phyloP scores from a whole-genome alignment of 2,329 filamentous ascomycete species.

The Podosphaera leucotricha region DNA sequence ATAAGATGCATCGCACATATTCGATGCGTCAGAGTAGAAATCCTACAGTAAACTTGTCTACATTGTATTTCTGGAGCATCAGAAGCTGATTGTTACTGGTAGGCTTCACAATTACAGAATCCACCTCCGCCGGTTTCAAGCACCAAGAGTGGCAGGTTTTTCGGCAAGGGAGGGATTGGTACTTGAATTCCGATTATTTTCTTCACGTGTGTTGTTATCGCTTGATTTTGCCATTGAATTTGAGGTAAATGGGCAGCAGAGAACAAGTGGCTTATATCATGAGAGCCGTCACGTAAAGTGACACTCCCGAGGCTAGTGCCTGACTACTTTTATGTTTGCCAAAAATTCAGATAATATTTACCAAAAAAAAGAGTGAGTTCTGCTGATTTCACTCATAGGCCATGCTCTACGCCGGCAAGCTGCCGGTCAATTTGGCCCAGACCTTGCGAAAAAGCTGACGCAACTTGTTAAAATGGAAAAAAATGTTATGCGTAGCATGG shows the following conservation, averaged over 20 bases:
- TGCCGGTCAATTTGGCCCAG: constrained; percentile 51
- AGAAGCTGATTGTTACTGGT: constrained; percentile 3
- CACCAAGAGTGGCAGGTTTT: constrained; percentile 77
- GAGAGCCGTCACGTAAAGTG: background rate
- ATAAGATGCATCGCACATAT: constrained; percentile 83
- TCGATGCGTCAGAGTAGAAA: constrained; percentile 95
- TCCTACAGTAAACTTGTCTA: constrained; percentile 49
- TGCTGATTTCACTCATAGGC: constrained; percentile 22
- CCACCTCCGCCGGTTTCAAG: constrained; percentile 77
- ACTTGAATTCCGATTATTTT: constrained; percentile 19
- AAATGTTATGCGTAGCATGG: constrained; percentile 98
- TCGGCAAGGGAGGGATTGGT: constrained; percentile 65
- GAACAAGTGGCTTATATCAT: background rate
- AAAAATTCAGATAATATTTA: background rate
- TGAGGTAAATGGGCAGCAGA: background rate
- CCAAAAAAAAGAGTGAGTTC: background rate
- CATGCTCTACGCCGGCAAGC: constrained; percentile 53
- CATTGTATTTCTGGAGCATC: constrained; percentile 1
- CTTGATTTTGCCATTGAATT: background rate
- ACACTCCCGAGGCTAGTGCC: background rate
- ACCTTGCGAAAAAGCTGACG: constrained; percentile 91
- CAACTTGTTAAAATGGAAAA: constrained; percentile 99
- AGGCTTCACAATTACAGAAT: constrained; percentile 46
- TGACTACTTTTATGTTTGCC: background rate
- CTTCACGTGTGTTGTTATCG: constrained; percentile 16